Base-by-base conservation (phyloP, 768 basidiomycete species). In the Phylloporus rhodoxanthus region DNA sequence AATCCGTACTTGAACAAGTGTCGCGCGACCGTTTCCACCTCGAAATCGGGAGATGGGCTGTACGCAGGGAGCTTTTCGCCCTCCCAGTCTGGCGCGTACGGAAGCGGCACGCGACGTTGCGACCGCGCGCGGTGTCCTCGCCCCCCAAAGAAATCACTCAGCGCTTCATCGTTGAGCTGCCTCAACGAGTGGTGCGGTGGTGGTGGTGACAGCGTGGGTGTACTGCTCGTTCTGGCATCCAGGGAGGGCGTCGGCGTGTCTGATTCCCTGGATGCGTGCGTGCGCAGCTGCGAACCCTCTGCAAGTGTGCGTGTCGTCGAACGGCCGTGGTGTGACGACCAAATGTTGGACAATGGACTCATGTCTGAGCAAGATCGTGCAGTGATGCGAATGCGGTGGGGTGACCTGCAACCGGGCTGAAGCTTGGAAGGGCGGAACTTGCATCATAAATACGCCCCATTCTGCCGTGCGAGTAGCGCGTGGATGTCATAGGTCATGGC, bases 1-100 rank as follows among this genome's bases (percentile, higher is more conserved):
- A 84, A 82, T 38, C 81, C 80, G 50, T 81, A 82, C 57, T 76
- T 78, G 69, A 84, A 83, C 40, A 84, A 64, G 60, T 76, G 80
- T 66, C 76, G 74, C 6, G 81, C 78, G 43, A 82, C 75, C 21
- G 80, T 83, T 4, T 71, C 63, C 29, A 74, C 72, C 67, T 84
- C 79, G 19, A 68, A 65, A 49, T 70, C 28, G 63, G 62, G 45
- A 52, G 69, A 47, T 57, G 54, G 28, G 3, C 37, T 5, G 20
- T 62, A 66, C 29, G 0, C 25, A 14, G 65, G 62, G 2, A 66
- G 59, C 47, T 65, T 69, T 28, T 69, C 63, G 45, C 61, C 58
- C 1, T 65, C 59, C 58, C 68, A 67, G 28, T 77, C 73, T 43
- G 70, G 74, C 8, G 67, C 67, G 54, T 79, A 81, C 15, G 76